These are phyloP conservation scores for Magnolia changhungtana DNA, from an alignment of 164 flowering plant genomes.

Conservation along the genomic window DNA sequence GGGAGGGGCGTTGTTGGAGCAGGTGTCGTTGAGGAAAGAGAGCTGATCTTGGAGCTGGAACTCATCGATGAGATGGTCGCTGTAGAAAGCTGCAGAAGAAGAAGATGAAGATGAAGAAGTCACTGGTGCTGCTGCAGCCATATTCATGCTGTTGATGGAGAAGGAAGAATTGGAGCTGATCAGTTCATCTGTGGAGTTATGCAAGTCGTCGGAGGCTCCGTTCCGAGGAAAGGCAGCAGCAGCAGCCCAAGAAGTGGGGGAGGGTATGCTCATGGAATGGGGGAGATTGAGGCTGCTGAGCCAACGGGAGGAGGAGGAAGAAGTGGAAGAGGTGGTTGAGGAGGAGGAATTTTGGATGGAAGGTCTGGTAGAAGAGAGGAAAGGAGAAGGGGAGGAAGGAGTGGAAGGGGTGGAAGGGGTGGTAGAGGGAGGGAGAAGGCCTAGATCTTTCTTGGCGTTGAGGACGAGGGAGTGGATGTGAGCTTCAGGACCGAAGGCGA, in stretches of 20 bases:
- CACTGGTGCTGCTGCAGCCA: neutral
- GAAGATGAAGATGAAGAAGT: conserved; percentile 15
- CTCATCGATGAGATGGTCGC: conserved; percentile 37
- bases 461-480: conserved; percentile 62
- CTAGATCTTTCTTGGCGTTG: conserved; percentile 60
- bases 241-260: conserved; percentile 36
- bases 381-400: conserved; percentile 45
- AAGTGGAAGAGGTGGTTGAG: conserved; percentile 14
- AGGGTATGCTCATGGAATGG: conserved; percentile 16
- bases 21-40: conserved; percentile 44
- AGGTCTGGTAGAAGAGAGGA: conserved; percentile 25
- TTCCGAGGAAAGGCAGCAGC: conserved; percentile 4
- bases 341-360: conserved; percentile 22
- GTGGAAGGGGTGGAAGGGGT: conserved; percentile 50
- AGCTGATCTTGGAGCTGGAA: conserved; percentile 52
- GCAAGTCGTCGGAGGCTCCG: conserved; percentile 20
- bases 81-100: conserved; percentile 10
- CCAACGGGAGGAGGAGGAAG: conserved; percentile 24
- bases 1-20: neutral
- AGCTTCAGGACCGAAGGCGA: conserved; percentile 86
- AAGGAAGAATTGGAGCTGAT: conserved; percentile 38
- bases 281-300: conserved; percentile 30
- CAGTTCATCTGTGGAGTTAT: conserved; percentile 31
- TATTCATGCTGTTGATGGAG: conserved; percentile 34
- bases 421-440: conserved; percentile 25